Evolutionary conservation across 345 rosid genomes (phyloP).

Genomic region (Excoecaria cochinchinensis): DNA sequence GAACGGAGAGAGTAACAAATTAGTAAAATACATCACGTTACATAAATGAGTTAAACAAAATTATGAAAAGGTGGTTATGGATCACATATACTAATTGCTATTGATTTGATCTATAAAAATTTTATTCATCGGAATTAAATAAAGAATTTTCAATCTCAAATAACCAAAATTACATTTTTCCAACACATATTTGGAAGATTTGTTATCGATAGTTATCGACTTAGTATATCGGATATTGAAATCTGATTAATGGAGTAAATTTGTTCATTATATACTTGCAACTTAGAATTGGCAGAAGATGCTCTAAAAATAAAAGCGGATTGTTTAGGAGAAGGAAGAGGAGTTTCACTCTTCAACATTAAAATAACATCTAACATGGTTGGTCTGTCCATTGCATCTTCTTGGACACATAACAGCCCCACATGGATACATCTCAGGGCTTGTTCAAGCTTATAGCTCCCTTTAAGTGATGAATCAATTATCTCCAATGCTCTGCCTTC

Average conservation of each 20-base stretch:
- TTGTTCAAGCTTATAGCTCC: not conserved
- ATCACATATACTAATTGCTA: too few relatives aligned
- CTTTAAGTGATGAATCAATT: not conserved
- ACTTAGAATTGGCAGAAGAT: not conserved
- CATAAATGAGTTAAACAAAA: too few relatives aligned
- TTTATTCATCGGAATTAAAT: too few relatives aligned
- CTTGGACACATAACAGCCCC: conserved; percentile 14
- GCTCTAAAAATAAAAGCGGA: conserved; percentile 8
- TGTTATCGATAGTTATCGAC: not conserved
- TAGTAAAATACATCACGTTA: too few relatives aligned
- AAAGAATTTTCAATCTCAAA: too few relatives aligned
- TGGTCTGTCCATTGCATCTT: not conserved
- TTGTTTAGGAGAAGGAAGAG: conserved; percentile 7
- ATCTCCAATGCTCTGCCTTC: conserved; percentile 7
- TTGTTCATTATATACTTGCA: not conserved
- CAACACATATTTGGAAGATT: too few relatives aligned
- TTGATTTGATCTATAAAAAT: too few relatives aligned
- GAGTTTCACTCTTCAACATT: not conserved
- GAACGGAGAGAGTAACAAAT: too few relatives aligned
- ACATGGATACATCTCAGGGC: conserved; percentile 16
- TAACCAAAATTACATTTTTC: too few relatives aligned
- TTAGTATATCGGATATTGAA: not conserved
- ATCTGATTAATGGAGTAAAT: not conserved
- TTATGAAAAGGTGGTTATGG: too few relatives aligned
- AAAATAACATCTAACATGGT: conserved; percentile 4